A percentile compares a stretch with the other conserved stretches of the same genome.
These are phyloP conservation scores for Chaetoceros muelleri DNA, from an alignment of 108 stramenopile genomes.

Conservation along the genomic window DNA sequence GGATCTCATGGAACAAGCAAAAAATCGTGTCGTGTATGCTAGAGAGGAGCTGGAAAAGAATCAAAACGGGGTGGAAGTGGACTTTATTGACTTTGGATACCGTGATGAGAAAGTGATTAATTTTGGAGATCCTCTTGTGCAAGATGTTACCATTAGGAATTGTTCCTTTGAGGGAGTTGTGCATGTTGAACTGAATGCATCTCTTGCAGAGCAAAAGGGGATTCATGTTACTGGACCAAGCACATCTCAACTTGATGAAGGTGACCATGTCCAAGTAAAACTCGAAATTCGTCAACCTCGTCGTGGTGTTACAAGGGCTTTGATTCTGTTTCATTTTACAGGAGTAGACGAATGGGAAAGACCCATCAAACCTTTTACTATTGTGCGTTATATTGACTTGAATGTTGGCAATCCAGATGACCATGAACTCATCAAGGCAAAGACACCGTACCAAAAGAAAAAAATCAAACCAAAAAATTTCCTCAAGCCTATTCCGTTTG, in stretches of 20 bases:
- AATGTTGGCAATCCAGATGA: conserved; percentile 25
- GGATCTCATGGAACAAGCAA: conserved; percentile 3
- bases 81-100: conserved; percentile 3
- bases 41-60: conserved; percentile 12
- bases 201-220: conserved; percentile 5
- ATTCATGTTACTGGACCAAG: conserved; percentile 3
- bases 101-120: background rate
- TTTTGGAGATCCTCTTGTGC: background rate
- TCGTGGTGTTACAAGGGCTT: conserved; percentile 10
- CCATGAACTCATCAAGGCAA: conserved; percentile 21
- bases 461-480: background rate
- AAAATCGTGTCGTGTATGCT: conserved; percentile 10
- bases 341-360: background rate
- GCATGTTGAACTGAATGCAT: conserved; percentile 3
- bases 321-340: conserved; percentile 11
- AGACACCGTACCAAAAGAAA: conserved; percentile 19
- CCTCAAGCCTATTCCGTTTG: background rate
- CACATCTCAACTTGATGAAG: conserved; percentile 1
- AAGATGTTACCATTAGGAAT: conserved; percentile 5
- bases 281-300: conserved; percentile 1
- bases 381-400: conserved; percentile 15
- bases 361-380: conserved; percentile 7
- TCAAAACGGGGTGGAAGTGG: conserved; percentile 12
- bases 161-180: conserved; percentile 9
- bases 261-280: background rate